Base-by-base conservation (phyloP, 192 early-diverging fungal genomes). In the Paraglomus brasilianum region DNA sequence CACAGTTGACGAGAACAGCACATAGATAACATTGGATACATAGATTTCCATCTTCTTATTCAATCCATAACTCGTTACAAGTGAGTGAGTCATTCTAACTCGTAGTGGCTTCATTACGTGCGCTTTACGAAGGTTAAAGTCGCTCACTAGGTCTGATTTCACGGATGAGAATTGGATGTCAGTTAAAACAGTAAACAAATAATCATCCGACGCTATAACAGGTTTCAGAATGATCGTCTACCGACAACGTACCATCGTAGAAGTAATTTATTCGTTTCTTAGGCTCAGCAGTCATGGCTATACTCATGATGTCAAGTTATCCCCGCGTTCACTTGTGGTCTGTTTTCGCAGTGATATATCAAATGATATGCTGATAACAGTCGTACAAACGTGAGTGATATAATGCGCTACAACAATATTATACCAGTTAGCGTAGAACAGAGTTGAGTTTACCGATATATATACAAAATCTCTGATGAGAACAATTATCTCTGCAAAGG, bases 21-120 rank as follows among this genome's bases (percentile, higher is more conserved):
- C 21, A n/a, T 38, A 7, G 15, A 30, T 45, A 50, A 72, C n/a
- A 17, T 38, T 39, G 47, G 74, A 75, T 84, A 84, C 85, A 22
- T 88, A 80, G 64, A 92, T 84, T 47, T 87, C 82, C 92, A 98
- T 93, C 55, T 96, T 90, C 71, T 95, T 92, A 67, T 95, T 88
- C 38, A 98, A 84, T 0, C 92, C 94, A 75, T 98, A 98, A 47
- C 89, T 91, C 53, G 94, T 81, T 30, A 98, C 89, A 44, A 98
- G 80, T 74, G 92, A 91, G 77, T 98, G 94, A 1, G 93, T 90
- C 83, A 98, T 91, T 52, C 91, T 90, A 70, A 98, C 91, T 70
- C 97, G 83, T 30, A 92, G 88, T n/a, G 97, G 97, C 75, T 98
- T 98, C 97, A 98, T 98, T 14, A 91, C 92, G 75, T 98, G 97